These are phyloP conservation scores for Cornus kousa DNA, from an alignment of 148 eudicot species.

Conservation along the genomic window DNA sequence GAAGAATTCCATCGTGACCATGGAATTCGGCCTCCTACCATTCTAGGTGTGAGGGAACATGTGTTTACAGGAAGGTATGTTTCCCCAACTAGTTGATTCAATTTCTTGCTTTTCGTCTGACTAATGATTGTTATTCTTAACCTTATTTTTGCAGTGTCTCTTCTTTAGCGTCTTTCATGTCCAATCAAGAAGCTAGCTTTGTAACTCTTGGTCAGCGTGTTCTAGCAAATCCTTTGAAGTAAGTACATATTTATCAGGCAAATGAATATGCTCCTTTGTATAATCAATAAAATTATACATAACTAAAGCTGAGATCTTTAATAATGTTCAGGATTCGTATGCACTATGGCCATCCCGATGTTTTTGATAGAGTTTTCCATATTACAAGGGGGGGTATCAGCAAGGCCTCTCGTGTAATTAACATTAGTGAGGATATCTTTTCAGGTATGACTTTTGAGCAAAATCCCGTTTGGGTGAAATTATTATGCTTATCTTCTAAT, in stretches of 20 bases:
- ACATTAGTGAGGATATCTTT: conserved; percentile 97
- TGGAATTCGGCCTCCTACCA: conserved; percentile 80
- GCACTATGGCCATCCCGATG: conserved; percentile 99
- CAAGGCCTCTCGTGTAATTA: conserved; percentile 97
- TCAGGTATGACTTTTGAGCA: conserved; percentile 49
- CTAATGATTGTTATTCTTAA: conserved; percentile 16
- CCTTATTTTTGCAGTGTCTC: conserved; percentile 73
- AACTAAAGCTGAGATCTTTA: conserved; percentile 1
- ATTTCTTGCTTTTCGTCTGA: conserved; percentile 4
- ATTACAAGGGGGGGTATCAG: conserved; percentile 98
- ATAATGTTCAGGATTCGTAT: conserved; percentile 77
- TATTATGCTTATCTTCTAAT: neutral
- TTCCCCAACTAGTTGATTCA: conserved; percentile 6
- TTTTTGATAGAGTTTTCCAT: conserved; percentile 97
- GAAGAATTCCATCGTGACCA: conserved; percentile 81
- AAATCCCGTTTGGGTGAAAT: neutral
- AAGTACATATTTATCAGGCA: conserved; percentile 26
- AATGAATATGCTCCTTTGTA: conserved; percentile 4
- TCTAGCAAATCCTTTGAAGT: conserved; percentile 95
- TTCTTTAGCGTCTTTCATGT: conserved; percentile 97
- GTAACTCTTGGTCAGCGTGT: conserved; percentile 99
- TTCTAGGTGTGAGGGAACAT: conserved; percentile 99
- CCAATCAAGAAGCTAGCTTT: conserved; percentile 93
- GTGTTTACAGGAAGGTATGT: conserved; percentile 95
- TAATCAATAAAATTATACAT: neutral